A percentile compares a stretch with the other conserved stretches of the same genome.
These are phyloP conservation scores for Neurospora sp. DNA, from an alignment of 495 filamentous ascomycete species.

Conservation along the genomic window DNA sequence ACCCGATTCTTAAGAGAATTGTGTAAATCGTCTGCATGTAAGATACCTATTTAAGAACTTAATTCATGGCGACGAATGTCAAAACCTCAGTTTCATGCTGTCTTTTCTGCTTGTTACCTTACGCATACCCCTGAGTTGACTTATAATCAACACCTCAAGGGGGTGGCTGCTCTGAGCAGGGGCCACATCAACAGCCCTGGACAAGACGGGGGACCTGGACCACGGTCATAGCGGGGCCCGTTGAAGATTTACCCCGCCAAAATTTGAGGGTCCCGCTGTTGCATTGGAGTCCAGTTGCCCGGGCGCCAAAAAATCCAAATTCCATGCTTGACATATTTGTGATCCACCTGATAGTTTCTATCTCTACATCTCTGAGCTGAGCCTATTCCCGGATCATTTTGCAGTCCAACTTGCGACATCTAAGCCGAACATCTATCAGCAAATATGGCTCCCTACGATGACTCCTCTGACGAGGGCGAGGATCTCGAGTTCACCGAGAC, in stretches of 20 bases:
- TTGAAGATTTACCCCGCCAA: constrained; percentile 26
- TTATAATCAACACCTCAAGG: neutral
- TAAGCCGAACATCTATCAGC: neutral
- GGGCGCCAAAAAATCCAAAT: constrained; percentile 7
- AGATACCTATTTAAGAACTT: constrained; percentile 19
- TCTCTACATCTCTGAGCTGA: neutral
- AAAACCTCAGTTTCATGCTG: neutral
- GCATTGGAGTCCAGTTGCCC: constrained; percentile 5
- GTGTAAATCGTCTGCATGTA: constrained; percentile 13
- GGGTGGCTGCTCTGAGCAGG: neutral
- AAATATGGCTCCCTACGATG: constrained; percentile 76
- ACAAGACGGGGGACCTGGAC: neutral
- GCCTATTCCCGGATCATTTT: neutral
- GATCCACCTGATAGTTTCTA: neutral
- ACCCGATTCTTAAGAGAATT: constrained; percentile 29
- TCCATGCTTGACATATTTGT: neutral
- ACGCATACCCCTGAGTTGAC: neutral
- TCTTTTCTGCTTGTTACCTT: neutral
- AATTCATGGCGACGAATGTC: constrained; percentile 9
- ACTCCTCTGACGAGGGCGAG: constrained; percentile 68
- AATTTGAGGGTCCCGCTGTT: constrained; percentile 13
- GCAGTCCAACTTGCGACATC: neutral
- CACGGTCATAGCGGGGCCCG: constrained; percentile 15
- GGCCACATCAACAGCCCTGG: neutral
- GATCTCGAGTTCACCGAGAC: constrained; percentile 72